phyloP scores from a whole-genome alignment of 345 rosid genomes.

The Excoecaria agallocha region DNA sequence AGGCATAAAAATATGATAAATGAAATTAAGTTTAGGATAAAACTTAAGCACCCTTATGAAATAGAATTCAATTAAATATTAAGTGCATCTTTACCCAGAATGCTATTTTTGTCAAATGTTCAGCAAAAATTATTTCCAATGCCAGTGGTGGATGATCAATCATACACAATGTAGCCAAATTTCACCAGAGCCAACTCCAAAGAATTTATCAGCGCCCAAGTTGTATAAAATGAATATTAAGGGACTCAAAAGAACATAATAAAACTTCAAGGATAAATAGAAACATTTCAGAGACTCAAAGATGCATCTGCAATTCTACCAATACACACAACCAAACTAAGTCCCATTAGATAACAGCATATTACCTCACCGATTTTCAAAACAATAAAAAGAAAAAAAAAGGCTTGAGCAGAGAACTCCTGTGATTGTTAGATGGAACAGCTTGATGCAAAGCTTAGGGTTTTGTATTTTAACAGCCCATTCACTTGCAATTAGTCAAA shows the following conservation, averaged over 20 bases:
- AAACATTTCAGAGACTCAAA: background rate
- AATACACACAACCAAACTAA: too few relatives aligned
- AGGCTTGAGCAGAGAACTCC: background rate
- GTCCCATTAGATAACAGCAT: background rate
- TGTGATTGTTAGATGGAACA: background rate
- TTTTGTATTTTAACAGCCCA: background rate
- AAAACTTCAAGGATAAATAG: too few relatives aligned
- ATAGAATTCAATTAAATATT: background rate
- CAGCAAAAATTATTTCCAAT: background rate
- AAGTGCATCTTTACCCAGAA: background rate
- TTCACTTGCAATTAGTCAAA: too few relatives aligned
- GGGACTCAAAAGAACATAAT: too few relatives aligned
- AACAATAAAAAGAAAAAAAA: background rate
- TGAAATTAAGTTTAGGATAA: background rate
- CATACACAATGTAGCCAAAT: background rate
- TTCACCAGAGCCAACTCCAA: background rate
- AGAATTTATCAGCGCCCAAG: too few relatives aligned
- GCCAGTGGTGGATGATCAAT: background rate
- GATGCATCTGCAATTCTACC: too few relatives aligned
- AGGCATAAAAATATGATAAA: background rate
- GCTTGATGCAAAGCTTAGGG: background rate
- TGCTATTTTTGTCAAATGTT: background rate
- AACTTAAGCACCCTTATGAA: background rate
- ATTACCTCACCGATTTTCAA: background rate
- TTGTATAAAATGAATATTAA: too few relatives aligned